These are phyloP conservation scores for Uncinocarpus reesii DNA, from an alignment of 2,329 filamentous ascomycete species.

Conservation along the genomic window DNA sequence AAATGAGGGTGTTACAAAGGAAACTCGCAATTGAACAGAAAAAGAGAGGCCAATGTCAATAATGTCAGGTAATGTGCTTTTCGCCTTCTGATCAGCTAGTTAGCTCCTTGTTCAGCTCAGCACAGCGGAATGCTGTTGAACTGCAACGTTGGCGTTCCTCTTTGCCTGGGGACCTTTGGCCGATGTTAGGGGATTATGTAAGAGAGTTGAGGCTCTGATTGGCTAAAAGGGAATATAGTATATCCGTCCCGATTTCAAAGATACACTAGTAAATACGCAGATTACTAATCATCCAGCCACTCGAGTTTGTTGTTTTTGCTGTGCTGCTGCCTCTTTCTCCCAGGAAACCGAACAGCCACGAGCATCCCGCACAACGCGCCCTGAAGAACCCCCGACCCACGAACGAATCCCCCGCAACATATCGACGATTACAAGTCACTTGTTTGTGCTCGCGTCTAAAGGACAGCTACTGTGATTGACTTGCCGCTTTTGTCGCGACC, in stretches of 20 bases:
- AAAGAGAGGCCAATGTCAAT: neutral
- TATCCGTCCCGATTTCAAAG: neutral
- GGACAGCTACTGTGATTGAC: neutral
- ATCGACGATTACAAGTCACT: too few relatives aligned
- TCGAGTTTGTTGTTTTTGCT: slow-evolving; percentile 8
- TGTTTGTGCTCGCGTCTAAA: neutral
- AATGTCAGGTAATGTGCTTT: neutral
- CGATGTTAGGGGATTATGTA: too few relatives aligned
- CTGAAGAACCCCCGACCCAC: neutral
- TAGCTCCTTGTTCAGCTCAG: neutral
- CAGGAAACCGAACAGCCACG: slow-evolving; percentile 3
- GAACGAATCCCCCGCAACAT: too few relatives aligned
- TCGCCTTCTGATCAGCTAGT: neutral
- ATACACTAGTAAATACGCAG: slow-evolving; percentile 11
- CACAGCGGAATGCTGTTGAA: too few relatives aligned
- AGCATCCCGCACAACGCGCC: neutral
- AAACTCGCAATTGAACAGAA: neutral
- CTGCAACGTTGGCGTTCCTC: too few relatives aligned
- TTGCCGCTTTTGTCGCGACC: slow-evolving; percentile 2
- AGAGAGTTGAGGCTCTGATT: neutral
- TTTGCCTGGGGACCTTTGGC: too few relatives aligned
- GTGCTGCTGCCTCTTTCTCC: slow-evolving; percentile 1
- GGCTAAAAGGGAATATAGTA: neutral
- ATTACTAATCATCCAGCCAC: too few relatives aligned
- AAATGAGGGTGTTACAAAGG: too few relatives aligned